Percentiles rank a stretch among this genome's conserved stretches.
Evolutionary conservation across 768 basidiomycete genomes (phyloP).

Genomic region (Pulveroboletus sp.): DNA sequence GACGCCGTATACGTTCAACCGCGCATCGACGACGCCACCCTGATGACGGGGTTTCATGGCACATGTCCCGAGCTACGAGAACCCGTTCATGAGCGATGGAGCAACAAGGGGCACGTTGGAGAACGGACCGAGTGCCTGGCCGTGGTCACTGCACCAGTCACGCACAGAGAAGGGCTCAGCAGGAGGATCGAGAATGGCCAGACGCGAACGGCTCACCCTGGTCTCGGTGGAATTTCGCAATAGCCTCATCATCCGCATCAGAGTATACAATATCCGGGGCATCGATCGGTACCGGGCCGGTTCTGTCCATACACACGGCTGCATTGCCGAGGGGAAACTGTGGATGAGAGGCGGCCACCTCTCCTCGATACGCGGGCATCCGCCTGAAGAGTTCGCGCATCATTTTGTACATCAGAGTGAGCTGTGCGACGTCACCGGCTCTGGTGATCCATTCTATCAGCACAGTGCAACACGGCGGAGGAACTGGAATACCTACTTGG

Average conservation of each 20-base stretch:
- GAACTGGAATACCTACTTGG: conserved; percentile 31
- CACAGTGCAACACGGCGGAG: neutral
- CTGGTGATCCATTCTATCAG: neutral
- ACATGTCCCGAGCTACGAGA: conserved; percentile 43
- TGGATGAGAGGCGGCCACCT: conserved; percentile 19
- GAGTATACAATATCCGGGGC: conserved; percentile 33
- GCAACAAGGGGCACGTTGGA: too few species aligned
- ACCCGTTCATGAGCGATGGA: neutral
- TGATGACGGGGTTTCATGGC: too few species aligned
- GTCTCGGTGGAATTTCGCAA: conserved; percentile 25
- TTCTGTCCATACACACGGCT: conserved; percentile 22
- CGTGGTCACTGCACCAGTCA: conserved; percentile 1
- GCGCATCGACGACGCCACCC: too few species aligned
- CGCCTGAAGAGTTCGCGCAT: conserved; percentile 51
- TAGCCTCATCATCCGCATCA: conserved; percentile 31
- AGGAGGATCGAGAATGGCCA: too few species aligned
- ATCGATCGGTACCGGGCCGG: conserved; percentile 19
- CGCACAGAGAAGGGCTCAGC: neutral
- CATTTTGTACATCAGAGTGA: conserved; percentile 54
- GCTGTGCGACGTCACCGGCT: conserved; percentile 37
- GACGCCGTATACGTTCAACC: too few species aligned
- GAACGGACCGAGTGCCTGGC: conserved; percentile 16
- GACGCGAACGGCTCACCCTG: conserved; percentile 1
- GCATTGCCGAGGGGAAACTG: conserved; percentile 26
- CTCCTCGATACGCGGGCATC: conserved; percentile 35